Base-by-base conservation (phyloP, 2,329 filamentous ascomycete genomes). In the Aspergillus sp. region DNA sequence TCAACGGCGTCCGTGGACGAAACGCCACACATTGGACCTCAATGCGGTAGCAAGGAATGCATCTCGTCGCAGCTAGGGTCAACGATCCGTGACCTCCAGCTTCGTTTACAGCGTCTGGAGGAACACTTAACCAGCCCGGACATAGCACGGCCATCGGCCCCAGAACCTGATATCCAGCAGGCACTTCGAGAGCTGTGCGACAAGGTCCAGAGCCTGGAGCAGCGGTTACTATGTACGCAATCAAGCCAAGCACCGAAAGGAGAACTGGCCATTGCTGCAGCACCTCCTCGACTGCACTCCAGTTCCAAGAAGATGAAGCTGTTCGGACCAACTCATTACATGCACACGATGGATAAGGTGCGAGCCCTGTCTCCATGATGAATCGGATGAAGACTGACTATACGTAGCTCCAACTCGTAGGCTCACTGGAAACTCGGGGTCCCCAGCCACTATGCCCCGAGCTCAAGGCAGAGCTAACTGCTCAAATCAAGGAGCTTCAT, bases 401-500 rank as follows among this genome's bases (percentile, higher is more conserved):
- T 12, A 21, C 1, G 13, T 30, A 67, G 65, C 55, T 67, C n/a
- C 57, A 52, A 17, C 17, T 63, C 13, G 36, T 43, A 5, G 49
- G 62, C 2, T 47, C 55, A 7, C 32, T 66, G 10, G 55, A 53
- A 9, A 8, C 23, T 2, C 59, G 60, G 43, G 55, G 62, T 12
- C 36, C 58, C 19, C 62, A 64, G n/a, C 25, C 62, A n/a, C 28
- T 51, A 6, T 57, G 58, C n/a, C 51, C 17, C 10, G 49, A 61
- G 23, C 53, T 50, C 39, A 67, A 55, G 61, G 59, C 51, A 48
- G 66, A 57, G 48, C 60, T 58, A 49, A 58, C 55, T 51, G 57
- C 50, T 17, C 55, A 25, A 39, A 19, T 67, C 10, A 65, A 63
- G 17, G 65, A 69, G 21, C 59, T 65, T 23, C 61, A 65, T 3